A percentile compares a stretch with the other conserved stretches of the same genome.
Conservation (phyloP, 2,329 filamentous ascomycete species). For the Dothistroma pini region DNA sequence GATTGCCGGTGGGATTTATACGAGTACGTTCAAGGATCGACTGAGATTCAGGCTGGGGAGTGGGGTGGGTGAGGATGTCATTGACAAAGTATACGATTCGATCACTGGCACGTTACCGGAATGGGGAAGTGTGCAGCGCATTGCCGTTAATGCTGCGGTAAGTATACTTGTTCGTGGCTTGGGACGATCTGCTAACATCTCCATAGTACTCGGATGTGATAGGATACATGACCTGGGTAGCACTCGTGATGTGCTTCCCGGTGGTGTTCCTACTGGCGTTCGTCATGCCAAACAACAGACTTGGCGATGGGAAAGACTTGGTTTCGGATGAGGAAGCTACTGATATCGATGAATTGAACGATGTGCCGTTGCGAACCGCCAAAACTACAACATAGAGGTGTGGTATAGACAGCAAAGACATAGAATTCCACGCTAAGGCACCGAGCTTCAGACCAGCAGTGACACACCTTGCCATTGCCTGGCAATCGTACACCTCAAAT, state of each 20-base stretch:
- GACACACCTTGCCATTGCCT: no score
- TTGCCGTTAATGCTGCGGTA: conserved; percentile 38
- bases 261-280: conserved; percentile 13
- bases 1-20: conserved; percentile 50
- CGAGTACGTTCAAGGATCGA: conserved; percentile 41
- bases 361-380: not conserved
- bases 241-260: conserved; percentile 12
- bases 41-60: conserved; percentile 39
- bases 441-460: no score
- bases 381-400: not conserved
- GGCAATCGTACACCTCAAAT: no score
- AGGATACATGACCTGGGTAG: conserved; percentile 22
- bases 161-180: not conserved
- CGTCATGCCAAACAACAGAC: conserved; percentile 17
- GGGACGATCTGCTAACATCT: conserved; percentile 26
- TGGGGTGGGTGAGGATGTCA: conserved; percentile 28
- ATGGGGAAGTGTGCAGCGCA: conserved; percentile 42
- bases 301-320: not conserved
- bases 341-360: not conserved
- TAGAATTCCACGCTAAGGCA: not conserved
- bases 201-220: conserved; percentile 23
- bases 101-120: conserved; percentile 43
- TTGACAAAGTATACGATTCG: conserved; percentile 44
- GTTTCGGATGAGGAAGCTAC: not conserved
- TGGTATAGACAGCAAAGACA: not conserved